phyloP scores from a whole-genome alignment of 2,329 filamentous ascomycete genomes.

The Cyphellophora attinorum region DNA sequence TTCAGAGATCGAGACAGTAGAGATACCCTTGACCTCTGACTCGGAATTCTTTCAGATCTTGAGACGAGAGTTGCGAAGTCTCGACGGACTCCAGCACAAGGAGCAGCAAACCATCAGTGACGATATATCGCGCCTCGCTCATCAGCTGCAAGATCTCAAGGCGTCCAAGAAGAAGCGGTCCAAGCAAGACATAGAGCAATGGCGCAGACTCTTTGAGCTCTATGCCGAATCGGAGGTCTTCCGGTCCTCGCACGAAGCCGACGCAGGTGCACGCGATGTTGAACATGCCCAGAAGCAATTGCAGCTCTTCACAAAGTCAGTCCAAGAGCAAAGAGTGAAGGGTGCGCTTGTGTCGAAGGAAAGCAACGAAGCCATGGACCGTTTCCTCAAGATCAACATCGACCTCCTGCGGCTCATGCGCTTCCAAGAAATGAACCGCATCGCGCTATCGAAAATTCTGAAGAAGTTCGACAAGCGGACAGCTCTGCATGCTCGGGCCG shows the following conservation, averaged over 20 bases:
- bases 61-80: slow-evolving; percentile 57
- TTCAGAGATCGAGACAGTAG: slow-evolving; percentile 39
- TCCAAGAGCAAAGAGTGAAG: slow-evolving; percentile 46
- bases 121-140: slow-evolving; percentile 56
- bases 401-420: slow-evolving; percentile 69
- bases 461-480: slow-evolving; percentile 91
- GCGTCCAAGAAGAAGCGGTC: slow-evolving; percentile 56
- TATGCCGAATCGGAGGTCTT: slow-evolving; percentile 75
- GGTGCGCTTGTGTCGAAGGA: slow-evolving; percentile 56
- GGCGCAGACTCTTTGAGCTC: slow-evolving; percentile 72
- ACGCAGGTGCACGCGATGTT: slow-evolving; percentile 59
- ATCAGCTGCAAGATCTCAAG: slow-evolving; percentile 50
- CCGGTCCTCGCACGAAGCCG: slow-evolving; percentile 65
- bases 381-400: slow-evolving; percentile 64
- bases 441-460: slow-evolving; percentile 70
- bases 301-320: slow-evolving; percentile 54
- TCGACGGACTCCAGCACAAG: slow-evolving; percentile 58
- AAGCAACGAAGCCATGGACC: slow-evolving; percentile 54
- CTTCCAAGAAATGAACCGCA: slow-evolving; percentile 76
- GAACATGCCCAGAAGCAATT: slow-evolving; percentile 58
- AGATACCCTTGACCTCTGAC: slow-evolving; percentile 69
- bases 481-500: slow-evolving; percentile 55
- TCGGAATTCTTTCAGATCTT: slow-evolving; percentile 71
- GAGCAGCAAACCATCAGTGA: slow-evolving; percentile 56
- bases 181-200: slow-evolving; percentile 57